Evolutionary conservation across 192 early-diverging fungal species (phyloP).

Genomic region (Gryganskiella cystojenkinii): DNA sequence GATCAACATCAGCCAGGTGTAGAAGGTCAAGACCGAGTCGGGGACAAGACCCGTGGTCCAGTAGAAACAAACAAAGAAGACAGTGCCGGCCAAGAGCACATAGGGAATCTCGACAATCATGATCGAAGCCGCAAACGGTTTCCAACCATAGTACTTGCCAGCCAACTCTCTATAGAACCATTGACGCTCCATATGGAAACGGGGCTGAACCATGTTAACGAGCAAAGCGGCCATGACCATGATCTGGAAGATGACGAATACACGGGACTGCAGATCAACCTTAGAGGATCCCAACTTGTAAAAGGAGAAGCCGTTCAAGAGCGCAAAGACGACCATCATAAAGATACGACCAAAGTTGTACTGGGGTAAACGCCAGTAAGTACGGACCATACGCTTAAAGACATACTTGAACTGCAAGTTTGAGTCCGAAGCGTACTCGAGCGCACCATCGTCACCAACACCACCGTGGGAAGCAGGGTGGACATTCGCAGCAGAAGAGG

Average conservation of each 20-base stretch:
- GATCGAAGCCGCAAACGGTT: conserved; percentile 71
- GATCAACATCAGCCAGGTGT: conserved; percentile 72
- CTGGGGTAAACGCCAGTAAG: conserved; percentile 78
- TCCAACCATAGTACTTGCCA: conserved; percentile 75
- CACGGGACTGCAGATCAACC: conserved; percentile 70
- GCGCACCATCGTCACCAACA: conserved; percentile 34
- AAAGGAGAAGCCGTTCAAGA: conserved; percentile 82
- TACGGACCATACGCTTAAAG: conserved; percentile 67
- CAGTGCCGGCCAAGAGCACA: conserved; percentile 65
- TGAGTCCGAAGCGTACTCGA: conserved; percentile 59
- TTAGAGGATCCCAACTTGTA: conserved; percentile 67
- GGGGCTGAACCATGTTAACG: conserved; percentile 76
- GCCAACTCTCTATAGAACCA: conserved; percentile 76
- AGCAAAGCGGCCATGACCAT: conserved; percentile 73
- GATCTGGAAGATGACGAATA: conserved; percentile 79
- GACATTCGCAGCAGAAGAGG: neutral
- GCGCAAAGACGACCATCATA: conserved; percentile 66
- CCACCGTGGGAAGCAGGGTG: conserved; percentile 17
- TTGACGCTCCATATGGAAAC: conserved; percentile 73
- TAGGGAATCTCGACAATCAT: conserved; percentile 79
- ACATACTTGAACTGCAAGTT: conserved; percentile 69
- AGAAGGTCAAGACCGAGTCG: conserved; percentile 60
- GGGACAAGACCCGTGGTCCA: conserved; percentile 75
- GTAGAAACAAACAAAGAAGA: conserved; percentile 81
- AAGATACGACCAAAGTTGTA: conserved; percentile 80